Evolutionary conservation across 345 rosid genomes (phyloP), one percentile per base, ranked within the genome.

Genomic region (Diplotaxis tenuifolia): DNA sequence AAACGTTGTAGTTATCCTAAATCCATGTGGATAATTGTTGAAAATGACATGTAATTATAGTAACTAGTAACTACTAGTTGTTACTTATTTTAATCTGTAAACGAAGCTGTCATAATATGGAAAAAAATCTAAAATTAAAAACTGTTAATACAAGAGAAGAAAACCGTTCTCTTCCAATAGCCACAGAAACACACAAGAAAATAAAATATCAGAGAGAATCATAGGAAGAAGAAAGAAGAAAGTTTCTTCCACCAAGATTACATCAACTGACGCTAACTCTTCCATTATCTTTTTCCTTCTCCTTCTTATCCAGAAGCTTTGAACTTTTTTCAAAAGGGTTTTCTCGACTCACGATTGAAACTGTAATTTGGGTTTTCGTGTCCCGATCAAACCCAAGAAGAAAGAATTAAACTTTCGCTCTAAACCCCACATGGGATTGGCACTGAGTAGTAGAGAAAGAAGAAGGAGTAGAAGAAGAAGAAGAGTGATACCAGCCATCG

Each of bases 361-460:
- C 9, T 61, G 54, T 63, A 61, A 50, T 21, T 50, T 54, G 40
- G 67, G 62, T 32, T 57, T 38, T 53, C 49, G 57, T 57, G 64
- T 25, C 25, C 68, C 56, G 42, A 27, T 42, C 62, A 20, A 75
- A 50, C 70, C 40, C 47, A 19, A 61, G 53, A 64, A 69, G 19
- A 40, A 75, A 52, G 19, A 12, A 18, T 22, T 47, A 53, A 62
- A 54, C 49, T 74, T 50, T 58, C 58, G 68, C 36, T 22, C 20
- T 8, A 55, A 36, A 77, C 65, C 73, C 83, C 85, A 84, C 88
- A 87, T 86, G 92, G 91, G 91, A 25, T 25, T 25, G 28, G 28
- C 28, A 25, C 28, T 25, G 29, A 62, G 71, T 38, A 68, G 73
- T 58, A 72, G 67, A 57, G n/a, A n/a, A n/a, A n/a, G n/a, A n/a